Conservation (phyloP, 1,139 yeast genomes). For the Yamadazyma blattariae region DNA sequence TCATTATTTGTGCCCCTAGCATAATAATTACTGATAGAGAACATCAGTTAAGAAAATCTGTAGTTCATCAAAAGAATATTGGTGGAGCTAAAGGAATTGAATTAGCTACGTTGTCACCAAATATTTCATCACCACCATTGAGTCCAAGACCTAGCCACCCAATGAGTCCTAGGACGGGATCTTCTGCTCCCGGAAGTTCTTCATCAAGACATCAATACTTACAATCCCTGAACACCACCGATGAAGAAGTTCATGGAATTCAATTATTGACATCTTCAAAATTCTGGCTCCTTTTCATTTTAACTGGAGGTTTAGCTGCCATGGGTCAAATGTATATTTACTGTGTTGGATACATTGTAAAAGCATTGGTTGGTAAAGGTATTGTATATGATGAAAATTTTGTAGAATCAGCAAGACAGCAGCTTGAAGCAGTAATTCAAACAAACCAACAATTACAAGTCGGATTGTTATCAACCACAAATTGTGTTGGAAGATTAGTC, state of each 20-base stretch:
- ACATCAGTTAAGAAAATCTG: conserved; percentile 16
- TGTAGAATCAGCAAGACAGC: conserved; percentile 13
- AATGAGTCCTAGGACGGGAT: conserved; percentile 1
- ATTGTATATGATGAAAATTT: conserved; percentile 15
- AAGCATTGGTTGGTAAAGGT: conserved; percentile 39
- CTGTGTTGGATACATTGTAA: conserved; percentile 59
- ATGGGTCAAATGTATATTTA: conserved; percentile 64
- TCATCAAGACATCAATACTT: conserved; percentile 11
- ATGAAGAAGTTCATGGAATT: conserved; percentile 17
- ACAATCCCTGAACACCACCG: conserved; percentile 4
- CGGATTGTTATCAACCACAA: conserved; percentile 51
- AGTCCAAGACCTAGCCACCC: conserved; percentile 5
- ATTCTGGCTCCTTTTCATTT: conserved; percentile 49
- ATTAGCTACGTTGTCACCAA: conserved; percentile 9
- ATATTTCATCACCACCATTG: conserved; percentile 4
- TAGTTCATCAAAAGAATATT: conserved; percentile 5
- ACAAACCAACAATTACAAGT: conserved; percentile 56
- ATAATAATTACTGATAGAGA: conserved; percentile 44
- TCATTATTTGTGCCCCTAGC: conserved; percentile 45
- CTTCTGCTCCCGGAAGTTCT: background rate
- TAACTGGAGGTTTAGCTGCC: conserved; percentile 52
- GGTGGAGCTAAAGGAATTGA: conserved; percentile 7
- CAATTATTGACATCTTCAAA: conserved; percentile 28
- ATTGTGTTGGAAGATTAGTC: conserved; percentile 50
- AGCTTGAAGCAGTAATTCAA: conserved; percentile 34